Percentiles rank a stretch among this genome's conserved stretches.
Conservation (phyloP, 306 rosid genomes). For the Trifolium repens region DNA sequence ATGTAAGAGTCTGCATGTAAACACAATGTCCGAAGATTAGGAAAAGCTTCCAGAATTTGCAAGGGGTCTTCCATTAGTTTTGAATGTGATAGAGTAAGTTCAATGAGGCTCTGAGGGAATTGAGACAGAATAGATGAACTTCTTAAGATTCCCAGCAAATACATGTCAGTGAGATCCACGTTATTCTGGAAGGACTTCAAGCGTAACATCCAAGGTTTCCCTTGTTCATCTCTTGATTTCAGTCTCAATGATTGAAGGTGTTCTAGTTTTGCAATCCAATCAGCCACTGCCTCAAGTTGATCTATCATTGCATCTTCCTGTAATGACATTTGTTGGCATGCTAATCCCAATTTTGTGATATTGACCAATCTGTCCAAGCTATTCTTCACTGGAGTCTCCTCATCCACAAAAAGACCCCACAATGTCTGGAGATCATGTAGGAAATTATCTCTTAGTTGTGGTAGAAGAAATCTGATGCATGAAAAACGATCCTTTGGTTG, state of each 20-base stretch:
- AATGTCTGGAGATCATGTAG: slow-evolving; percentile 44
- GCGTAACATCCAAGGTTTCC: slow-evolving; percentile 20
- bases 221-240: slow-evolving; percentile 39
- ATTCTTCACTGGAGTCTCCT: slow-evolving; percentile 35
- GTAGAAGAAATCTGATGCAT: background rate
- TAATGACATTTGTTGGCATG: slow-evolving; percentile 38
- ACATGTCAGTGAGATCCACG: slow-evolving; percentile 20
- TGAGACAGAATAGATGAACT: background rate
- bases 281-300: slow-evolving; percentile 37
- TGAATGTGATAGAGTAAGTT: slow-evolving; percentile 51
- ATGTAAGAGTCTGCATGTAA: too few species aligned
- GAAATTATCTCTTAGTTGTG: background rate
- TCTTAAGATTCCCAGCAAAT: slow-evolving; percentile 33
- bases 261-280: slow-evolving; percentile 23
- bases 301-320: background rate
- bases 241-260: slow-evolving; percentile 38
- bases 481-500: background rate
- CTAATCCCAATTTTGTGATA: slow-evolving; percentile 46
- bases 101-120: slow-evolving; percentile 35
- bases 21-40: too few species aligned
- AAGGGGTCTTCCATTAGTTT: too few species aligned
- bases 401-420: slow-evolving; percentile 49
- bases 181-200: slow-evolving; percentile 11
- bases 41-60: too few species aligned
- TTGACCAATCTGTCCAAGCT: slow-evolving; percentile 38